Base-by-base conservation (phyloP, 768 basidiomycete genomes). In the Tubosaeta brunneosetosa region DNA sequence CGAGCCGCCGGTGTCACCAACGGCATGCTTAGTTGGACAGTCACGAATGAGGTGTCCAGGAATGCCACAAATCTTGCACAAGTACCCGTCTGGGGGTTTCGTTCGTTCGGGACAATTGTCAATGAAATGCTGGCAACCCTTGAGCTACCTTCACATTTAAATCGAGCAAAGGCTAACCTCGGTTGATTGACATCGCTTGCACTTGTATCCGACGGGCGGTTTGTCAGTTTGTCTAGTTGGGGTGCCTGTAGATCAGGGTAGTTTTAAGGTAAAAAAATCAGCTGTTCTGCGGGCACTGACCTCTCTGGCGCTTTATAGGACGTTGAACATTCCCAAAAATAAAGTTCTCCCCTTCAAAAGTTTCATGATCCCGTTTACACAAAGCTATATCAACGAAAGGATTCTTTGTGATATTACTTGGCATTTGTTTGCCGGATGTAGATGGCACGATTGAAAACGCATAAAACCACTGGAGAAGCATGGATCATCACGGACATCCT, bases 41-140 rank as follows among this genome's bases (percentile, higher is more conserved):
- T 95, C 91, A 34, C 89, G 85, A 50, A 95, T 81, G 61, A 88
- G 84, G 66, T 97, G 94, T 29, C 87, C 92, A 36, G 86, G 76
- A 81, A 91, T 80, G 57, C 83, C 80, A 61, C 94, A 97, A 25
- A 93, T 82, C 63, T 81, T 91, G 75, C 94, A 97, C 10, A 91
- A 68, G 61, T 97, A 97, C 26, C 84, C 81, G 61, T 92, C 90
- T 42, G 88, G 84, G 7, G 92, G 91, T 52, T 81, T 84, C 13
- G 74, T 75, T 55, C 86, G 76, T 50, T 88, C 82, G 3, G 90
- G 90, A 61, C 90, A 92, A 54, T 82, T 77, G 46, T 77, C 81
- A 57, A 89, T 85, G 54, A 84, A 85, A 68, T 93, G 89, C 88
- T 91, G 53, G 34, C 3, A 13, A 34, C 51, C 48, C 36, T 34